Conservation (phyloP, 176 grass and related monocot species). For the Puya raimondii region DNA sequence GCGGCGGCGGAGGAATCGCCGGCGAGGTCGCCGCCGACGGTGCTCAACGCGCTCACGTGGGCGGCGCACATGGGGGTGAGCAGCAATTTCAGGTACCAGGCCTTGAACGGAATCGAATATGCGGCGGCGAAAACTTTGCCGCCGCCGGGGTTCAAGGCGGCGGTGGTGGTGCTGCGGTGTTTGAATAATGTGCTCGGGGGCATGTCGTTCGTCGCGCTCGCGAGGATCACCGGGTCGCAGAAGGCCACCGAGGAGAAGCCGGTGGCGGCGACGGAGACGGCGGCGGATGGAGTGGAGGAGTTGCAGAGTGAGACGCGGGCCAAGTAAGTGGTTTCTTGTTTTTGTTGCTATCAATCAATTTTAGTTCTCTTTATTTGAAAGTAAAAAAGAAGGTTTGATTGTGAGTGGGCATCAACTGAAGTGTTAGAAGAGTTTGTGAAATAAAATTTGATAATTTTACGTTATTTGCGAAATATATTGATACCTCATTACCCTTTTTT, state of each 20-base stretch:
- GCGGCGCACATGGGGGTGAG: constrained; percentile 72
- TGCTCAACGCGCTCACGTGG: constrained; percentile 73
- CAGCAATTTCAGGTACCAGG: constrained; percentile 82
- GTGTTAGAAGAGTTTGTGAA: not conserved
- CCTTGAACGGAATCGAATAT: constrained; percentile 69
- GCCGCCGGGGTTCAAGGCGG: constrained; percentile 56
- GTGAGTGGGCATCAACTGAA: not conserved
- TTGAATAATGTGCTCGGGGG: constrained; percentile 79
- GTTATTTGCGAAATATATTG: too few relatives aligned
- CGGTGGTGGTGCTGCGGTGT: constrained; percentile 51
- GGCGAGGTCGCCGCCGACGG: constrained; percentile 66
- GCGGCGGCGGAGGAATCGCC: constrained; percentile 25
- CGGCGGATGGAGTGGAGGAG: constrained; percentile 42
- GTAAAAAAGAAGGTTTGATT: not conserved
- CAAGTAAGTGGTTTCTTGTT: not conserved
- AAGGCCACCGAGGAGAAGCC: constrained; percentile 12
- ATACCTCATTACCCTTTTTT: too few relatives aligned
- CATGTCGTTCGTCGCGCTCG: constrained; percentile 66
- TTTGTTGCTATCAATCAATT: not conserved
- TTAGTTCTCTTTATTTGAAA: not conserved
- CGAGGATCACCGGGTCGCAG: constrained; percentile 70
- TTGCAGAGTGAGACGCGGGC: constrained; percentile 8
- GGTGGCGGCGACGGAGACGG: not conserved
- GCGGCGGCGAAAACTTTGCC: constrained; percentile 35
- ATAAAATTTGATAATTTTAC: too few relatives aligned